Evolutionary conservation across 1,139 yeast genomes (phyloP), one percentile per base, ranked within the genome.

Genomic region (Sugiyamaella japonica): DNA sequence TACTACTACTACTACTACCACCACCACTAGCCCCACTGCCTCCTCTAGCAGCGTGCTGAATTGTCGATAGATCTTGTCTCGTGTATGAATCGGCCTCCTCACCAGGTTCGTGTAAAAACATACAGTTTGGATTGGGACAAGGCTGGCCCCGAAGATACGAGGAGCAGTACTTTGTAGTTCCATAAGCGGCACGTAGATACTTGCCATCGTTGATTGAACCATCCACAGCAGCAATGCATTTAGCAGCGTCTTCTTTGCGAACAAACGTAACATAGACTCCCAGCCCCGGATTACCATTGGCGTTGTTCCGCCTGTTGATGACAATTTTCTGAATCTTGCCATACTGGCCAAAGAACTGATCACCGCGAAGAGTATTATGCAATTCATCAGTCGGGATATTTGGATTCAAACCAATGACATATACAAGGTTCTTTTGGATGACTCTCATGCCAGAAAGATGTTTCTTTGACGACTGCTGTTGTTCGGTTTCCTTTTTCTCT

Each of bases 81-180:
- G 97, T 89, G 72, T 89, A 93, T 7, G 96, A 86, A 66, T 95
- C 99, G 1, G 98, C 98, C 70, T 95, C 99, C 74, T 95, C 99
- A 57, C 99, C 99, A 2, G 99, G 99, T 71, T 95, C 99, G 70
- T 95, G 99, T 65, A 95, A 78, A 68, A 93, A 95, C 99, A 95
- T 95, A 78, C 99, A 95, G 69, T 90, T 90, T 58, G 99, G 99
- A 72, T 95, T 95, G 57, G 97, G 99, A 73, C 99, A 95, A 17
- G 95, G 85, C 70, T 89, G 96, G 40, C 97, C 97, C 61, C 98
- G 81, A 61, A 95, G 77, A 69, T 95, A 95, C 1, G 96, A 86
- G 13, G 97, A 89, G 71, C 99, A 95, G 74, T 95, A 95, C 72
- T 95, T 95, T 12, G 99, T 95, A 3, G 99, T 95, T 67, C 99